Conservation (phyloP, 192 early-diverging fungal species). For the Jimgerdemannia flammicorona region DNA sequence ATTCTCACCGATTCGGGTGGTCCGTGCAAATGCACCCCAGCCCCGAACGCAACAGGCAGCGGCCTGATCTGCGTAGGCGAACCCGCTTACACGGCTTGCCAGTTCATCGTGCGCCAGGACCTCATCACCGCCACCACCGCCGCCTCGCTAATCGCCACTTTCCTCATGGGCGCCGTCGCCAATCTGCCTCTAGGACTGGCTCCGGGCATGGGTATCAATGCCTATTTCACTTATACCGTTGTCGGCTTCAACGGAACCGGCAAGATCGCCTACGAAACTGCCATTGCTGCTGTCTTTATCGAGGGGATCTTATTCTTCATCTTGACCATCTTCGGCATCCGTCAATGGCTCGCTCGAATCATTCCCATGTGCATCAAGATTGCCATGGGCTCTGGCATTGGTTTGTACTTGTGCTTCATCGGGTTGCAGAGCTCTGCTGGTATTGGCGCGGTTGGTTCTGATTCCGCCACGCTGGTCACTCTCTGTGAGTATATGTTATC, state of each 20-base stretch:
- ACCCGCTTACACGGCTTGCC: constrained; percentile 57
- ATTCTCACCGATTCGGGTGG: constrained; percentile 78
- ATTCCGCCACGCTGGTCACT: too few species aligned
- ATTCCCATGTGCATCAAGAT: too few species aligned
- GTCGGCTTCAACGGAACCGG: constrained; percentile 79
- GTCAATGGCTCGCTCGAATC: too few species aligned
- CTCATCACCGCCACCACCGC: constrained; percentile 72
- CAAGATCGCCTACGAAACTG: constrained; percentile 64
- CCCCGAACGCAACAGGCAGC: constrained; percentile 27
- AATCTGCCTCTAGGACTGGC: constrained; percentile 80
- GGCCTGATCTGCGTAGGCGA: too few species aligned
- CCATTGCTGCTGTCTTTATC: constrained; percentile 74
- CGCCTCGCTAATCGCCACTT: constrained; percentile 20
- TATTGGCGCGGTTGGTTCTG: constrained; percentile 67
- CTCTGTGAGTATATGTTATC: too few species aligned
- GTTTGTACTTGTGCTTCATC: constrained; percentile 19
- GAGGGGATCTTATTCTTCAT: constrained; percentile 79
- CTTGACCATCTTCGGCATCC: constrained; percentile 62
- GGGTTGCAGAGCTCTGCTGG: constrained; percentile 78
- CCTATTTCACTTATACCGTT: constrained; percentile 82
- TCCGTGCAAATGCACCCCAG: constrained; percentile 71
- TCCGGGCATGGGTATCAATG: constrained; percentile 81
- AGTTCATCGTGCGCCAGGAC: constrained; percentile 61
- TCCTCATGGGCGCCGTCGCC: constrained; percentile 63
- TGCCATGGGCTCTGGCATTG: too few species aligned